Evolutionary conservation across 495 filamentous ascomycete species (phyloP).

Genomic region (Lepraria neglecta): DNA sequence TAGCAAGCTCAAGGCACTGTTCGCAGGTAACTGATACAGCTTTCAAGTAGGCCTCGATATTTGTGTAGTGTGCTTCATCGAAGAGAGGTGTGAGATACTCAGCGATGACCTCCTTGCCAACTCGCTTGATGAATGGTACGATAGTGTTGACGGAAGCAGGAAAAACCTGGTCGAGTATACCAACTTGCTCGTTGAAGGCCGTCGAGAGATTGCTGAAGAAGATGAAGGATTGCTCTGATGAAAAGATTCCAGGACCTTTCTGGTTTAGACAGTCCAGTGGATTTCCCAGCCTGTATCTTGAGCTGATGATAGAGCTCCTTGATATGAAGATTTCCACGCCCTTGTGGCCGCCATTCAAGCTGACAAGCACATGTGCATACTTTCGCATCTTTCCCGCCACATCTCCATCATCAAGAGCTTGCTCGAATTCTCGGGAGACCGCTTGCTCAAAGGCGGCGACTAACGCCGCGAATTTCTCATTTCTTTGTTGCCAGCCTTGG

Average conservation of each 20-base stretch:
- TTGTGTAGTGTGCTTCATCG: conserved; percentile 77
- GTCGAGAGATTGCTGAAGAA: conserved; percentile 71
- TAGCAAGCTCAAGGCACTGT: conserved; percentile 69
- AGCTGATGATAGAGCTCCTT: conserved; percentile 73
- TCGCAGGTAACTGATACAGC: conserved; percentile 83
- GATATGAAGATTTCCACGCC: conserved; percentile 80
- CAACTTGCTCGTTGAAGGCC: conserved; percentile 78
- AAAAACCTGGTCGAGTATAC: conserved; percentile 77
- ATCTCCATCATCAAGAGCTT: conserved; percentile 83
- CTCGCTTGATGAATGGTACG: conserved; percentile 69
- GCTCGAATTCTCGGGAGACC: conserved; percentile 83
- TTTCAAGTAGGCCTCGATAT: conserved; percentile 72
- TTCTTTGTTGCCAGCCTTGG: conserved; percentile 62
- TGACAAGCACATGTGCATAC: conserved; percentile 78
- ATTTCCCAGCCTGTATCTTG: conserved; percentile 65
- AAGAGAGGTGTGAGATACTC: conserved; percentile 84
- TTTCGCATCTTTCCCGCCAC: conserved; percentile 80
- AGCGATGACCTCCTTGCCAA: conserved; percentile 75
- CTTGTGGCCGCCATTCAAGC: conserved; percentile 72
- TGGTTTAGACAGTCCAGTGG: conserved; percentile 77
- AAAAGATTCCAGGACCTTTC: conserved; percentile 51
- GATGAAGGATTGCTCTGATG: conserved; percentile 65
- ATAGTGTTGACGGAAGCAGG: conserved; percentile 68
- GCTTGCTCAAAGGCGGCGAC: conserved; percentile 83
- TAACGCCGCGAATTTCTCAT: conserved; percentile 66